phyloP scores from a whole-genome alignment of 768 basidiomycete genomes.

The Rhodotorula kratochvilovae region DNA sequence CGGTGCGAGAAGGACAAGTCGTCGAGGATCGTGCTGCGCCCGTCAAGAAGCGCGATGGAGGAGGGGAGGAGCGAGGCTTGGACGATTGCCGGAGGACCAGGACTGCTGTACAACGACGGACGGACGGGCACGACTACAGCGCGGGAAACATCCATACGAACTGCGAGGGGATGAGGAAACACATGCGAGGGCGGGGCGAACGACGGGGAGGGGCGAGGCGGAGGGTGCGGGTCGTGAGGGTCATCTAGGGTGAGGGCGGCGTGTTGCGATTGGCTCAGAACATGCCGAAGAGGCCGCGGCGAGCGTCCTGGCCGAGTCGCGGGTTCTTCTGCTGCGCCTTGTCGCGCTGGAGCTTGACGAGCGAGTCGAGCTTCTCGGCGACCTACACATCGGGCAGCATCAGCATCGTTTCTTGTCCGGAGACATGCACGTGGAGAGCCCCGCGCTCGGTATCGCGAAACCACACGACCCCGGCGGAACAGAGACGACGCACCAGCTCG shows the following conservation, averaged over 20 bases:
- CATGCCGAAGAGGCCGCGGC: constrained; percentile 71
- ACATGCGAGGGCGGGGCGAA: not conserved
- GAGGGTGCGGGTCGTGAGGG: not conserved
- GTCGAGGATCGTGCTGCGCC: no score
- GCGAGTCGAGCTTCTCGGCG: constrained; percentile 88
- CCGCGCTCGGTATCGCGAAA: no score
- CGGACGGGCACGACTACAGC: not conserved
- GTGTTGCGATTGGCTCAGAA: constrained; percentile 53
- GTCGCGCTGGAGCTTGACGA: constrained; percentile 82
- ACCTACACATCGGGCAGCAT: constrained; percentile 54
- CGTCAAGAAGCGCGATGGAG: not conserved
- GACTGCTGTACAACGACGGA: not conserved
- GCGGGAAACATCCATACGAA: not conserved
- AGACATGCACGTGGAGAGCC: not conserved
- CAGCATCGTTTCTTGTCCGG: not conserved
- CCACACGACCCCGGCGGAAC: not conserved
- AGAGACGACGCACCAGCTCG: constrained; percentile 51
- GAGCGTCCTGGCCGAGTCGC: constrained; percentile 47
- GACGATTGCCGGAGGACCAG: no score
- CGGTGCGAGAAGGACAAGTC: no score
- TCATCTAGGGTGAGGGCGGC: not conserved
- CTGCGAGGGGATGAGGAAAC: not conserved
- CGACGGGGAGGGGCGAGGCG: not conserved
- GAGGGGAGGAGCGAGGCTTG: no score
- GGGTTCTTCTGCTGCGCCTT: constrained; percentile 39